Percentiles rank a stretch among this genome's conserved stretches.
These are phyloP conservation scores for Heritiera fomes DNA, from an alignment of 345 rosid species.

Conservation along the genomic window DNA sequence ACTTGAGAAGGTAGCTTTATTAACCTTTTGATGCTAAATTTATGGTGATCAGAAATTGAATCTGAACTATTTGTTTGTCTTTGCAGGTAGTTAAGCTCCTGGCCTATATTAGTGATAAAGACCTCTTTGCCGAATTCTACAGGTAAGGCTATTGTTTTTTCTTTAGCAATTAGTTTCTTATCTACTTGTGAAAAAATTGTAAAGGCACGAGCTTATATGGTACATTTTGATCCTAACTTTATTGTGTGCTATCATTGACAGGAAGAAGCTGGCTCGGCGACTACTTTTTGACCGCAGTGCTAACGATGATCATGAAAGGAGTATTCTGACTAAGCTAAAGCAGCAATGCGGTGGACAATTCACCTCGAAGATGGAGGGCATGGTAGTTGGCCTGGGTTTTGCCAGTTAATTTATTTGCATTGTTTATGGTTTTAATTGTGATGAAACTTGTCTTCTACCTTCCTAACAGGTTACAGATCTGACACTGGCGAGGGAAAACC, in stretches of 20 bases:
- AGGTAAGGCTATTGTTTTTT: background rate
- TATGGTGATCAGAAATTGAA: conserved; percentile 1
- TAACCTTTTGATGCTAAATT: background rate
- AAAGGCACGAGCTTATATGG: background rate
- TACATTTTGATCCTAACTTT: background rate
- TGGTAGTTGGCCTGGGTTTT: conserved; percentile 39
- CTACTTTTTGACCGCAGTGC: conserved; percentile 62
- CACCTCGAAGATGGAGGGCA: conserved; percentile 78
- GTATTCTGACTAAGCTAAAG: conserved; percentile 59
- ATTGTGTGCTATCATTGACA: conserved; percentile 19
- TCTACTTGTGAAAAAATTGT: background rate
- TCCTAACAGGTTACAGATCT: conserved; percentile 64
- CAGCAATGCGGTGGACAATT: conserved; percentile 66
- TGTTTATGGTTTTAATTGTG: background rate
- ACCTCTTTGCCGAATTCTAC: conserved; percentile 48
- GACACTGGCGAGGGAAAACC: conserved; percentile 73
- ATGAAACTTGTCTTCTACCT: conserved; percentile 3
- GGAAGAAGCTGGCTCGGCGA: conserved; percentile 72
- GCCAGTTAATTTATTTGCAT: background rate
- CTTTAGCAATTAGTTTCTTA: background rate
- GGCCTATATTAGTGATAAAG: conserved; percentile 46
- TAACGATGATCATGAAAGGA: conserved; percentile 63
- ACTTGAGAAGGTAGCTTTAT: conserved; percentile 55
- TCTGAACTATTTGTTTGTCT: conserved; percentile 21
- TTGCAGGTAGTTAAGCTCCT: conserved; percentile 85